A percentile compares a stretch with the other conserved stretches of the same genome.
Conservation (phyloP, 805 yeast genomes). For the Yueomyces sp. region DNA sequence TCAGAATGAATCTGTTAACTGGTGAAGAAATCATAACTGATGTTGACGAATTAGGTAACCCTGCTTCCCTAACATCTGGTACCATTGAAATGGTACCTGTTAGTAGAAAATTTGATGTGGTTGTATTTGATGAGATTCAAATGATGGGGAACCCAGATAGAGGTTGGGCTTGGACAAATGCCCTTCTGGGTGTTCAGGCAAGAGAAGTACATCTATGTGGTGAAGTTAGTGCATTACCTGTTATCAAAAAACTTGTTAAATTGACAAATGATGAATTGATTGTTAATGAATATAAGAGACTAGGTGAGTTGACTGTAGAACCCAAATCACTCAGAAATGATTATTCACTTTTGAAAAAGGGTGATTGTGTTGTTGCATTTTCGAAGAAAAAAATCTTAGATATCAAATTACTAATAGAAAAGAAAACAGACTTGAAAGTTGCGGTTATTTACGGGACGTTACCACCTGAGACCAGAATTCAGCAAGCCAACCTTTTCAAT, state of each 20-base stretch:
- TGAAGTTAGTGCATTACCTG: slow-evolving; percentile 68
- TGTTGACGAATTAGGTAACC: slow-evolving; percentile 52
- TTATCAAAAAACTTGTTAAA: slow-evolving; percentile 43
- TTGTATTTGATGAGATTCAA: slow-evolving; percentile 91
- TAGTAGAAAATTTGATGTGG: slow-evolving; percentile 58
- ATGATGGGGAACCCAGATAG: slow-evolving; percentile 72
- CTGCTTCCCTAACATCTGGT: slow-evolving; percentile 70
- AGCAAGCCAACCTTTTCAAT: slow-evolving; percentile 73
- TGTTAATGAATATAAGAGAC: slow-evolving; percentile 58
- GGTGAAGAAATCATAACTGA: slow-evolving; percentile 89
- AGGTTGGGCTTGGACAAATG: slow-evolving; percentile 94
- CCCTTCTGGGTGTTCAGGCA: slow-evolving; percentile 75
- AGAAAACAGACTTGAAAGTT: slow-evolving; percentile 46
- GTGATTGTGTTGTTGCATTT: slow-evolving; percentile 87
- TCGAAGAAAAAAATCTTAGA: slow-evolving; percentile 61
- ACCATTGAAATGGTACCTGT: slow-evolving; percentile 90
- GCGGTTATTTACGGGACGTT: slow-evolving; percentile 91
- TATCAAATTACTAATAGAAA: slow-evolving; percentile 57
- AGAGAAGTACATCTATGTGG: slow-evolving; percentile 88
- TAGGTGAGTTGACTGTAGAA: slow-evolving; percentile 57
- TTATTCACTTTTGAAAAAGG: slow-evolving; percentile 29
- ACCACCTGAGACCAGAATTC: slow-evolving; percentile 87
- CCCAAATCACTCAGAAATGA: slow-evolving; percentile 21
- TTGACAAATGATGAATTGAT: slow-evolving; percentile 71
- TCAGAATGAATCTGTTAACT: slow-evolving; percentile 72